phyloP scores from a whole-genome alignment of 768 basidiomycete genomes.

The Leucocoprinus sp. region DNA sequence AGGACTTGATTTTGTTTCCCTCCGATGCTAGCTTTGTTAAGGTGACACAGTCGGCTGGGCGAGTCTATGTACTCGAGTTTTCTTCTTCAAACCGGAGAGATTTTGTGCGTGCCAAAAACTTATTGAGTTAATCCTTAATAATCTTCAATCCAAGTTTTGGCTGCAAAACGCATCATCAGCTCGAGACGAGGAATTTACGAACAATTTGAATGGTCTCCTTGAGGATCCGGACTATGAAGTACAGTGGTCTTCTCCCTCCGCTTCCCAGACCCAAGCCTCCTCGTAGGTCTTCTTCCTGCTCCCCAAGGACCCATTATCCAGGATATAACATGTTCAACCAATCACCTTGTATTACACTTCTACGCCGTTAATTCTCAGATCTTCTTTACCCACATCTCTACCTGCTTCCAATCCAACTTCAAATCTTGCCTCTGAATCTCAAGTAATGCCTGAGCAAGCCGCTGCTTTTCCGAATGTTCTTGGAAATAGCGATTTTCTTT shows the following conservation, averaged over 20 bases:
- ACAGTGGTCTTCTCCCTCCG: slow-evolving; percentile 48
- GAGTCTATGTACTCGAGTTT: slow-evolving; percentile 87
- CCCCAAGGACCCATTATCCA: neutral
- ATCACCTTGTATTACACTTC: neutral
- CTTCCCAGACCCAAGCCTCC: slow-evolving; percentile 22
- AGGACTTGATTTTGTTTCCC: slow-evolving; percentile 88
- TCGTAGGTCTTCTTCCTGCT: slow-evolving; percentile 22
- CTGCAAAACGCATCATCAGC: slow-evolving; percentile 70
- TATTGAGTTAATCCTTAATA: neutral
- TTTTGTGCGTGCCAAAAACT: slow-evolving; percentile 48
- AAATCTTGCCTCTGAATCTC: slow-evolving; percentile 20
- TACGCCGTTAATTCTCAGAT: slow-evolving; percentile 2
- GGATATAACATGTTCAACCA: slow-evolving; percentile 7
- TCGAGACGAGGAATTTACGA: slow-evolving; percentile 65
- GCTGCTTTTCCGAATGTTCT: slow-evolving; percentile 52
- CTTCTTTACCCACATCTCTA: slow-evolving; percentile 8
- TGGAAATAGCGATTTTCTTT: slow-evolving; percentile 25
- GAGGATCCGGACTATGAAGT: slow-evolving; percentile 56
- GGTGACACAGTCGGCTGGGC: slow-evolving; percentile 58
- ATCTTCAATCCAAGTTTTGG: slow-evolving; percentile 61
- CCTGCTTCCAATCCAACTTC: slow-evolving; percentile 13
- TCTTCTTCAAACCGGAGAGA: slow-evolving; percentile 83
- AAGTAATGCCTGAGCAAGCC: slow-evolving; percentile 58
- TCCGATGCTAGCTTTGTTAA: slow-evolving; percentile 76
- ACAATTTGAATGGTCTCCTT: slow-evolving; percentile 64